phyloP scores from a whole-genome alignment of 139 green algal genomes.

The Volvox reticuliferus region DNA sequence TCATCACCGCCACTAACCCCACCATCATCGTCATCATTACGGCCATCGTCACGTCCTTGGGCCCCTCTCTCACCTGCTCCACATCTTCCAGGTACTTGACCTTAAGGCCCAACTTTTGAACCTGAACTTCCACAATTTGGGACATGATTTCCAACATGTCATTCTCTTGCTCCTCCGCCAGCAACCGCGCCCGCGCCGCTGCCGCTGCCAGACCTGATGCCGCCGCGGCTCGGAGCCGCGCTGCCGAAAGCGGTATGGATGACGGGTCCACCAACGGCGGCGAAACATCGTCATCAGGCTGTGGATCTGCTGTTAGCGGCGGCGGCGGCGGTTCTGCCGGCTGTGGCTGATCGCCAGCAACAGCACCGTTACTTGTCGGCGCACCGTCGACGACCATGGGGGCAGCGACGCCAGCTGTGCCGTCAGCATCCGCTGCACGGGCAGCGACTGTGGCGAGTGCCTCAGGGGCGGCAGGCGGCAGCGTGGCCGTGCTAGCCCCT shows the following conservation, averaged over 20 bases:
- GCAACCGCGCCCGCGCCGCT: slow-evolving; percentile 49
- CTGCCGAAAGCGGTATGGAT: neutral
- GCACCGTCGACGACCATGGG: neutral
- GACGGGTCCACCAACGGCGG: neutral
- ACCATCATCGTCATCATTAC: neutral
- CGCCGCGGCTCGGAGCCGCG: slow-evolving; percentile 37
- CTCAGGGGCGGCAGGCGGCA: neutral
- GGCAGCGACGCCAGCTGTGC: neutral
- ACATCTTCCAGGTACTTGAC: slow-evolving; percentile 63
- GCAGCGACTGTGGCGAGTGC: neutral
- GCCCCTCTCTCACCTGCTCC: slow-evolving; percentile 45
- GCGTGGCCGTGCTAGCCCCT: neutral
- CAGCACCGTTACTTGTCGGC: neutral
- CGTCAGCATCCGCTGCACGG: neutral
- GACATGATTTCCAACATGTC: slow-evolving; percentile 75
- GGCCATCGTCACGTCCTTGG: neutral
- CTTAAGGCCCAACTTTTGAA: slow-evolving; percentile 71
- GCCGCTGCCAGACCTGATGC: slow-evolving; percentile 55
- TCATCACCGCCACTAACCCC: no score
- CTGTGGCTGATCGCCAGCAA: neutral
- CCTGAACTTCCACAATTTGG: slow-evolving; percentile 72
- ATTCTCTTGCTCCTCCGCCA: slow-evolving; percentile 84
- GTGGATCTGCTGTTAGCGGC: neutral
- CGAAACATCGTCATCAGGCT: neutral
- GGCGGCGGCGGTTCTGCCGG: neutral